Conservation (phyloP, 179 eudicot species). For the Sideroxylon spinosum region DNA sequence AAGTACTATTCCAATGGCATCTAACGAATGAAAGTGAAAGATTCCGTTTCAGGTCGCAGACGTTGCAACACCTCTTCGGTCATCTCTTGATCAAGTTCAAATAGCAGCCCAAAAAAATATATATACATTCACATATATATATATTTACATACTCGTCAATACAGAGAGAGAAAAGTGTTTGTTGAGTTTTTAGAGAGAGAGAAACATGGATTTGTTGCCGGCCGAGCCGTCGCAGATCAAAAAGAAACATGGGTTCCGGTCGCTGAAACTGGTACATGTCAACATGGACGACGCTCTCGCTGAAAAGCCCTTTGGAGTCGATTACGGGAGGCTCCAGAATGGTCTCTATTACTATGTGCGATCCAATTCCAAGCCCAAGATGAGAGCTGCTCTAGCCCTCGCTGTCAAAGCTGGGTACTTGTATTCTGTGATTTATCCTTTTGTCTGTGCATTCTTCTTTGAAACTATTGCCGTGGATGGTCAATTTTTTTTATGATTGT, state of each 20-base stretch:
- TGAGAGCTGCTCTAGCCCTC: constrained; percentile 92
- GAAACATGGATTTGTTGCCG: constrained; percentile 69
- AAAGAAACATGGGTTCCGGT: constrained; percentile 62
- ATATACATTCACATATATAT: too few species aligned
- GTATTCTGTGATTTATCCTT: neutral
- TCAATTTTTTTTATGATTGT: too few species aligned
- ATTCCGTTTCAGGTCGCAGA: too few species aligned
- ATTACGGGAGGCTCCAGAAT: constrained; percentile 60
- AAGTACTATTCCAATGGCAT: too few species aligned
- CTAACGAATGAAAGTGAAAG: too few species aligned
- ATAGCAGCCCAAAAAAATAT: too few species aligned
- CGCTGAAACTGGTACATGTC: constrained; percentile 52
- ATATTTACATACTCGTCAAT: too few species aligned
- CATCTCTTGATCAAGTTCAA: too few species aligned
- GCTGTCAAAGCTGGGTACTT: constrained; percentile 82
- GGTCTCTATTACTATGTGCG: constrained; percentile 80
- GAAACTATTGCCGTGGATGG: too few species aligned
- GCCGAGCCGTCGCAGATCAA: constrained; percentile 47
- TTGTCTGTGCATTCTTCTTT: neutral
- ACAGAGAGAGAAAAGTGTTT: too few species aligned
- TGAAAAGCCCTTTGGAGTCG: constrained; percentile 58
- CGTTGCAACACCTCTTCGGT: too few species aligned
- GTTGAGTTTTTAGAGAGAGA: neutral
- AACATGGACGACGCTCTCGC: constrained; percentile 47
- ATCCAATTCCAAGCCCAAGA: constrained; percentile 70